A percentile compares a stretch with the other conserved stretches of the same genome.
Evolutionary conservation across 2,329 filamentous ascomycete genomes (phyloP).

Genomic region (Pseudomassariella vexata): DNA sequence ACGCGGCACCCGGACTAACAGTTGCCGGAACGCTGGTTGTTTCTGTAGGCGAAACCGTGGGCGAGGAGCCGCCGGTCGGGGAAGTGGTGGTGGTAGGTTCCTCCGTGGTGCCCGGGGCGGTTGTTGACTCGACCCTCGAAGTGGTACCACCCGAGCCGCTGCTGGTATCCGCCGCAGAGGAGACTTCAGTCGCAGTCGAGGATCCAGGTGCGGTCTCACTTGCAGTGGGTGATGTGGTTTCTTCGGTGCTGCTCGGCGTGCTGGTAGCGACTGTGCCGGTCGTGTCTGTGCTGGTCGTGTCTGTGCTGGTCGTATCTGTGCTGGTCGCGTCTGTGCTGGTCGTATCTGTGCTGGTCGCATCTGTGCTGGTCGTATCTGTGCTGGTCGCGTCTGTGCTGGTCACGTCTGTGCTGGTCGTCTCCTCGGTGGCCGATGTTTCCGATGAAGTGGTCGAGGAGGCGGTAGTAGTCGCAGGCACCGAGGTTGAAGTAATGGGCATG

Average conservation of each 20-base stretch:
- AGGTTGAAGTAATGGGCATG: constrained; percentile 3
- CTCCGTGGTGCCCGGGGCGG: too few relatives aligned
- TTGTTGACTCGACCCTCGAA: too few relatives aligned
- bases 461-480: constrained; percentile 6
- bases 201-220: too few relatives aligned
- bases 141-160: too few relatives aligned
- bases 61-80: too few relatives aligned
- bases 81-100: too few relatives aligned
- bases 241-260: too few relatives aligned
- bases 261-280: constrained; percentile 1
- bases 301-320: background rate
- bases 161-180: too few relatives aligned
- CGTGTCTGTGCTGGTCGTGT: background rate
- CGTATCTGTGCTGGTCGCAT: constrained; percentile 4
- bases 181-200: too few relatives aligned
- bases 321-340: constrained; percentile 5
- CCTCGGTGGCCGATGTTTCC: background rate
- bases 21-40: constrained; percentile 9
- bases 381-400: constrained; percentile 1
- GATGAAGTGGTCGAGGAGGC: constrained; percentile 6
- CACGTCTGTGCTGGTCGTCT: background rate
- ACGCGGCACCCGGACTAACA: constrained; percentile 7
- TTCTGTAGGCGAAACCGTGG: too few relatives aligned
- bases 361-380: background rate
- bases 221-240: too few relatives aligned